Conservation (phyloP, 768 basidiomycete species). For the Dioszegia aurantiaca region DNA sequence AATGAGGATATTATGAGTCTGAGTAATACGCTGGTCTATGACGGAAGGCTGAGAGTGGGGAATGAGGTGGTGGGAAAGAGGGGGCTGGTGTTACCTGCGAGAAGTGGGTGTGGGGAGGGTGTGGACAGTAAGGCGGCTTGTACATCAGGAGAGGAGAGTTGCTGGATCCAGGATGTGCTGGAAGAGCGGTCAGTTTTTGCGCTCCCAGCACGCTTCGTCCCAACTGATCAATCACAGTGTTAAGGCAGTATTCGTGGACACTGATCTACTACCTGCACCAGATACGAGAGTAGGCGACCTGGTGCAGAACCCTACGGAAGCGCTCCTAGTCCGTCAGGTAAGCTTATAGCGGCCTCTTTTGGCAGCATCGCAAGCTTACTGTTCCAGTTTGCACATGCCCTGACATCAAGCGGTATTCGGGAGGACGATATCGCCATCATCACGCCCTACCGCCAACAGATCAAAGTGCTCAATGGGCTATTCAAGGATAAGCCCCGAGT, state of each 20-base stretch:
- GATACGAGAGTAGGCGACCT: conserved; percentile 84
- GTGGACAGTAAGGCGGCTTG: neutral
- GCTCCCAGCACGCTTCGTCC: too few relatives aligned
- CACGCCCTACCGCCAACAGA: conserved; percentile 90
- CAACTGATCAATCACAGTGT: conserved; percentile 60
- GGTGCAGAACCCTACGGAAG: conserved; percentile 85
- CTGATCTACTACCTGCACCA: conserved; percentile 71
- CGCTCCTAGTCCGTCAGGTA: conserved; percentile 55
- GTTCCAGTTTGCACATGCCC: conserved; percentile 63
- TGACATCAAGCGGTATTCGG: conserved; percentile 64
- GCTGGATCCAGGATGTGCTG: conserved; percentile 71
- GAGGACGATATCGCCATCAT: conserved; percentile 79
- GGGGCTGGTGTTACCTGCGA: conserved; percentile 60
- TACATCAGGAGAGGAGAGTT: conserved; percentile 51
- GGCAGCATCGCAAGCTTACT: neutral
- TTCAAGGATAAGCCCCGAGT: conserved; percentile 57
- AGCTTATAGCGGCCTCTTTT: conserved; percentile 10
- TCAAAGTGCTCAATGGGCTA: conserved; percentile 75
- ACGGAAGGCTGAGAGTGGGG: conserved; percentile 73
- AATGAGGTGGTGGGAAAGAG: conserved; percentile 66
- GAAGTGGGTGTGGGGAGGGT: conserved; percentile 44
- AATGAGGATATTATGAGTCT: conserved; percentile 91
- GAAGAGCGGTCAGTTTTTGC: conserved; percentile 60
- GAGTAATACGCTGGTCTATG: conserved; percentile 82
- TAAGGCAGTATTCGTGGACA: conserved; percentile 90